phyloP scores from a whole-genome alignment of 306 rosid genomes.

The Citrullus colocynthis region DNA sequence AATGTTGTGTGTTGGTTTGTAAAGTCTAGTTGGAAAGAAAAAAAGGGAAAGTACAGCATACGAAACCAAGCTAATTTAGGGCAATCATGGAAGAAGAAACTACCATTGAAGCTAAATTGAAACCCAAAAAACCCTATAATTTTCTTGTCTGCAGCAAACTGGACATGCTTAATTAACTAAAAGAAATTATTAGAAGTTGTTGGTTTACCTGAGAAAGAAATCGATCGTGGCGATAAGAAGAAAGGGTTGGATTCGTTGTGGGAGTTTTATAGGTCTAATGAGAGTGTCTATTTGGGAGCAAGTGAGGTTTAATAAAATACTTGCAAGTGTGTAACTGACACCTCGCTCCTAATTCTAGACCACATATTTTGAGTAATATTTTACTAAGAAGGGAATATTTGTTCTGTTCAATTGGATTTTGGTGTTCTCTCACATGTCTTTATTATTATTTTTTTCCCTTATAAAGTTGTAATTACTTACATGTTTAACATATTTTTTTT shows the following conservation, averaged over 20 bases:
- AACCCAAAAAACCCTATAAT: not conserved
- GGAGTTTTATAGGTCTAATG: not conserved
- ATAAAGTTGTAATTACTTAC: too few relatives aligned
- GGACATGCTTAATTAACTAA: not conserved
- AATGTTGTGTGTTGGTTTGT: constrained; percentile 21
- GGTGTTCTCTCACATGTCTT: not conserved
- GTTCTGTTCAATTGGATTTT: not conserved
- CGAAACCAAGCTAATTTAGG: constrained; percentile 4
- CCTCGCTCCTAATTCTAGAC: not conserved
- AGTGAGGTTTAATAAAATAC: constrained; percentile 1
- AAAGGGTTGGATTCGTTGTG: not conserved
- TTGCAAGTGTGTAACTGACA: constrained; percentile 1
- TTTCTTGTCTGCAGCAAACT: not conserved
- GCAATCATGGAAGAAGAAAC: not conserved
- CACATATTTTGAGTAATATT: not conserved
- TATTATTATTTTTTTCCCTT: too few relatives aligned
- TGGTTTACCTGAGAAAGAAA: constrained; percentile 6
- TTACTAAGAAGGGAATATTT: not conserved
- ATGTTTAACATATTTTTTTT: too few relatives aligned
- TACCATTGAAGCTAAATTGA: not conserved
- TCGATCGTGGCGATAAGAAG: not conserved
- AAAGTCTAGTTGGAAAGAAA: not conserved
- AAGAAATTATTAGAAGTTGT: not conserved
- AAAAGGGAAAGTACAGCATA: constrained; percentile 5
- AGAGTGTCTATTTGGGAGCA: constrained; percentile 6